These are phyloP conservation scores for Artemisia argyi DNA, from an alignment of 129 eudicot species.

Conservation along the genomic window DNA sequence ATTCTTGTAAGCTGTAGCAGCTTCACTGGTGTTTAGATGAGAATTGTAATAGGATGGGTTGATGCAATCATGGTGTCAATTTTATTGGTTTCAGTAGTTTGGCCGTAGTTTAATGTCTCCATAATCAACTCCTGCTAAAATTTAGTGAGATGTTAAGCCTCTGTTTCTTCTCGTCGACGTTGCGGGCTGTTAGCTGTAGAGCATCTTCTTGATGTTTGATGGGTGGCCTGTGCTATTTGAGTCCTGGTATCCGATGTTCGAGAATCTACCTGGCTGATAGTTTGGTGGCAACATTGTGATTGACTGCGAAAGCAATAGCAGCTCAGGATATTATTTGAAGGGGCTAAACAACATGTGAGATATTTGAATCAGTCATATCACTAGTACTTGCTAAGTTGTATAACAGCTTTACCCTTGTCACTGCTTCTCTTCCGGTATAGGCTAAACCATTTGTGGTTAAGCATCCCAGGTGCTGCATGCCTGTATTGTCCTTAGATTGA, in stretches of 20 bases:
- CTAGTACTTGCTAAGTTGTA: background rate
- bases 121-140: background rate
- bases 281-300: slow-evolving; percentile 8
- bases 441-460: slow-evolving; percentile 8
- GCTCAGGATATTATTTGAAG: background rate
- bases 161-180: slow-evolving; percentile 2
- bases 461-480: slow-evolving; percentile 5
- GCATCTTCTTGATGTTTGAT: background rate
- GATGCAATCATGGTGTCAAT: background rate
- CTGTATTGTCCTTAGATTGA: slow-evolving; percentile 5
- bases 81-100: slow-evolving; percentile 8
- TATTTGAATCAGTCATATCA: background rate
- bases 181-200: slow-evolving; percentile 3
- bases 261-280: slow-evolving; percentile 12
- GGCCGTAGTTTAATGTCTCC: background rate
- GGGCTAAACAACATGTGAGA: slow-evolving; percentile 12
- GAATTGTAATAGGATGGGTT: slow-evolving; percentile 1
- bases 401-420: background rate
- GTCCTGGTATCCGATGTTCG: slow-evolving; percentile 3
- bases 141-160: background rate
- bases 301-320: slow-evolving; percentile 3
- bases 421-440: slow-evolving; percentile 13
- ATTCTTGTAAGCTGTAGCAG: slow-evolving; percentile 12
- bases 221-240: slow-evolving; percentile 11
- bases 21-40: slow-evolving; percentile 5